These are phyloP conservation scores for Phytophthora melonis DNA, from an alignment of 352 stramenopile genomes.

Conservation along the genomic window DNA sequence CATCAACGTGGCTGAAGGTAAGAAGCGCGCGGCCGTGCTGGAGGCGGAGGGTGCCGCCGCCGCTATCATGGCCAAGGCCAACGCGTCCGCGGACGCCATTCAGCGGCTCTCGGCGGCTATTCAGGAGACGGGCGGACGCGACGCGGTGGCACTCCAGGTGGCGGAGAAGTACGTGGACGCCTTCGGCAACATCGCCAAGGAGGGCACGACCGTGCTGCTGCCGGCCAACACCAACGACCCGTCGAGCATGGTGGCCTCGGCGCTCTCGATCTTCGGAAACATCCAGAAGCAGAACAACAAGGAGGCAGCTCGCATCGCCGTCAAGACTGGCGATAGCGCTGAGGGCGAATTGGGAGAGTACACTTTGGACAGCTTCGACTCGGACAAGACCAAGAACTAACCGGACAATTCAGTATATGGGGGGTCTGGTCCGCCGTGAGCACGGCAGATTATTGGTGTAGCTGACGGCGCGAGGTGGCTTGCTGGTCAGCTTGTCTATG, in stretches of 20 bases:
- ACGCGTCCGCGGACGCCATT: slow-evolving; percentile 87
- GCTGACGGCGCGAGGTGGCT: neutral
- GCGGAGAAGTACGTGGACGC: slow-evolving; percentile 93
- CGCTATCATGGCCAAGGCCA: slow-evolving; percentile 84
- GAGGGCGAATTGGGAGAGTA: slow-evolving; percentile 56
- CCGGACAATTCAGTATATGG: slow-evolving; percentile 6
- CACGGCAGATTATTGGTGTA: neutral
- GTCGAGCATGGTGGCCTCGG: slow-evolving; percentile 91
- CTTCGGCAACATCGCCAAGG: slow-evolving; percentile 92
- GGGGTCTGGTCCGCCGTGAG: neutral
- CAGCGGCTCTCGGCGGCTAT: slow-evolving; percentile 80
- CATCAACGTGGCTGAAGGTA: slow-evolving; percentile 93
- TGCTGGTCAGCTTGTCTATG: no score
- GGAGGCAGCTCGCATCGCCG: slow-evolving; percentile 29
- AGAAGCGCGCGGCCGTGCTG: slow-evolving; percentile 88
- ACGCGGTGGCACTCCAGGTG: slow-evolving; percentile 88
- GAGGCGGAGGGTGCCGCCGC: slow-evolving; percentile 88
- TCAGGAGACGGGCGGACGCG: slow-evolving; percentile 64
- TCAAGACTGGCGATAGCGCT: slow-evolving; percentile 19
- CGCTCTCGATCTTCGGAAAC: slow-evolving; percentile 89
- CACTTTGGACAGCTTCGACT: slow-evolving; percentile 71
- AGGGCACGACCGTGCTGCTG: slow-evolving; percentile 88
- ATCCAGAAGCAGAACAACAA: slow-evolving; percentile 85
- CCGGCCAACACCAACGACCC: slow-evolving; percentile 86
- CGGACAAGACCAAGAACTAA: slow-evolving; percentile 45